Conservation (phyloP, 768 basidiomycete genomes). For the Trametes cingulata region DNA sequence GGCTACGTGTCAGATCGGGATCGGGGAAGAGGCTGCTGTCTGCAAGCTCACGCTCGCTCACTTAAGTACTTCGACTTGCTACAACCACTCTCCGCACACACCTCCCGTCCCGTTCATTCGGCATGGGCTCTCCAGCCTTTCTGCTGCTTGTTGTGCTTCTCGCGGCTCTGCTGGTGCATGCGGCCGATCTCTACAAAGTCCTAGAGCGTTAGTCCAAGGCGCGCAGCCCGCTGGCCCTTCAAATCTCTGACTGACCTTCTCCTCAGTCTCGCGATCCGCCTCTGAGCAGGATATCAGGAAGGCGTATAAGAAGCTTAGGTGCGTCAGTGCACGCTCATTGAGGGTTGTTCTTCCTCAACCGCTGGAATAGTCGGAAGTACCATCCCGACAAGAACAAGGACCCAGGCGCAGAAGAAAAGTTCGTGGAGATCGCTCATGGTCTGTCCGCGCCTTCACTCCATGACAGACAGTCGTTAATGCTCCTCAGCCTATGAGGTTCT, state of each 20-base stretch:
- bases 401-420: conserved; percentile 76
- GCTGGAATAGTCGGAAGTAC: conserved; percentile 29
- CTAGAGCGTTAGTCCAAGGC: conserved; percentile 69
- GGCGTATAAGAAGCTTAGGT: conserved; percentile 89
- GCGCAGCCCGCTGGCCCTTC: conserved; percentile 27
- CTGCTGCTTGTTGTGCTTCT: conserved; percentile 35
- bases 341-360: background rate
- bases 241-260: conserved; percentile 26
- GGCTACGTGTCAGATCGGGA: conserved; percentile 20
- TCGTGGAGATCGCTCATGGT: conserved; percentile 93
- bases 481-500: conserved; percentile 88
- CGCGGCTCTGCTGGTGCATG: conserved; percentile 40
- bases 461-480: background rate
- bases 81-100: background rate
- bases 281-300: conserved; percentile 88
- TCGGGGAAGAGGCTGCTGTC: background rate
- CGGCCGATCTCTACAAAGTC: conserved; percentile 79
- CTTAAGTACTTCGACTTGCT: background rate
- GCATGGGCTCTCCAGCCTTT: conserved; percentile 31
- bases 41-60: background rate
- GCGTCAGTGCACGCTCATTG: background rate
- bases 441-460: conserved; percentile 24
- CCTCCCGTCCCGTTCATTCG: conserved; percentile 8
- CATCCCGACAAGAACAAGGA: conserved; percentile 98
- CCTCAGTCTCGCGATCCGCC: conserved; percentile 67